phyloP scores from a whole-genome alignment of 2,329 filamentous ascomycete species.

The Verticillium dahliae region DNA sequence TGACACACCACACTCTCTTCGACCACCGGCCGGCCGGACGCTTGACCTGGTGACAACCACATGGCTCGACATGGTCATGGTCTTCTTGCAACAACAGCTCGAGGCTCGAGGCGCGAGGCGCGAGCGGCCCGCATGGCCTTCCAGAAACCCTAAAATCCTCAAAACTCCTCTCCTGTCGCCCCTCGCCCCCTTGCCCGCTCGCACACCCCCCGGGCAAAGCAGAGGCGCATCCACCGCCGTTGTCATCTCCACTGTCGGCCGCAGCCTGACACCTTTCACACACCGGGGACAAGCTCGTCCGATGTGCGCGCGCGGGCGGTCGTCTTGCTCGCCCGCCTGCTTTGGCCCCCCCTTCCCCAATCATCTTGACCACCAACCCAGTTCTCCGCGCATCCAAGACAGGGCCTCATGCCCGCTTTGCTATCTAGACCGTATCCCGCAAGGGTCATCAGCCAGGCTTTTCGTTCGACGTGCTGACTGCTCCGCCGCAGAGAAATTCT shows the following conservation, averaged over 20 bases:
- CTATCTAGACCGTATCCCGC: no score
- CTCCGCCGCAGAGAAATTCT: neutral
- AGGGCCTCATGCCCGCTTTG: no score
- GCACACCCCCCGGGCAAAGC: no score
- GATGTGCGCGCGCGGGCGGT: neutral
- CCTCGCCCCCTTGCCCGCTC: no score
- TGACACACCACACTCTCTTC: neutral
- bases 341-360: neutral
- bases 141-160: neutral
- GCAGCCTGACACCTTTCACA: neutral
- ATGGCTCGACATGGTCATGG: neutral
- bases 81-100: neutral
- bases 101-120: neutral
- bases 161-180: neutral
- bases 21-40: neutral
- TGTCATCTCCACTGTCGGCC: neutral
- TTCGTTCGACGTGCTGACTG: neutral
- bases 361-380: neutral
- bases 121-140: neutral
- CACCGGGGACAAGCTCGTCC: neutral
- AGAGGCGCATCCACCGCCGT: neutral
- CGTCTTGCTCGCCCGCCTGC: neutral
- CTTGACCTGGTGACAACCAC: neutral
- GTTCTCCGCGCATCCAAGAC: neutral
- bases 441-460: neutral